Evolutionary conservation across 257 asterid species (phyloP), one percentile per base, ranked within the genome.

Genomic region (Craterostigma plantagineum): DNA sequence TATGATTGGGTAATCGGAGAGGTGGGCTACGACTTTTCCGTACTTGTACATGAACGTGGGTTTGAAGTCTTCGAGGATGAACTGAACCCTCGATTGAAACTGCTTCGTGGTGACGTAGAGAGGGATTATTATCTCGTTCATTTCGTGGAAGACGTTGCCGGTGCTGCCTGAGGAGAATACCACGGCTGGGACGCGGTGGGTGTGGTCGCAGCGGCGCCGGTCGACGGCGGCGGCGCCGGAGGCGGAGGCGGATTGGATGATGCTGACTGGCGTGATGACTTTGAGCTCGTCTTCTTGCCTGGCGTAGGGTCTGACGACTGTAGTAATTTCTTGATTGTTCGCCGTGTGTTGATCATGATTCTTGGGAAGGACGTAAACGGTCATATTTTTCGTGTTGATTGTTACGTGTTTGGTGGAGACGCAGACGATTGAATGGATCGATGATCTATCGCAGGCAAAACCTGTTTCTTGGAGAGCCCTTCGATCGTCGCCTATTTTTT

Each of bases 101-200:
- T 75, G 96, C 17, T 64, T 82, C 18, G 76, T 37, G 17, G 93
- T 77, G 38, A 85, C 66, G 70, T 48, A 85, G 8, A 85, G 62
- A 5, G 96, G 96, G 40, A 85, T 37, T n/a, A 85, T 70, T 49
- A 83, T 85, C 51, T 86, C 96, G 23, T 78, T 86, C 74, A 75
- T 70, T 36, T 81, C 94, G 36, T 85, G 96, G 76, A 72, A 85
- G 5, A 75, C 68, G 59, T 85, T 85, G 9, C 96, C 96, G 4
- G 76, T 80, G 62, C 86, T 77, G 18, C 85, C 72, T 1, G 92
- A 70, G n/a, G 96, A 85, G 62, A 85, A 85, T 51, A 85, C 55
- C 48, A 80, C 77, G 10, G 94, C 94, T 2, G 94, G 84, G 41
- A 72, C 55, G 45, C 45, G 11, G 71, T 85, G 94, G 46, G 11